Percentiles rank a stretch among this genome's conserved stretches.
These are phyloP conservation scores for Plasmodium vinckei DNA, from an alignment of 169 alveolate genomes.

Conservation along the genomic window DNA sequence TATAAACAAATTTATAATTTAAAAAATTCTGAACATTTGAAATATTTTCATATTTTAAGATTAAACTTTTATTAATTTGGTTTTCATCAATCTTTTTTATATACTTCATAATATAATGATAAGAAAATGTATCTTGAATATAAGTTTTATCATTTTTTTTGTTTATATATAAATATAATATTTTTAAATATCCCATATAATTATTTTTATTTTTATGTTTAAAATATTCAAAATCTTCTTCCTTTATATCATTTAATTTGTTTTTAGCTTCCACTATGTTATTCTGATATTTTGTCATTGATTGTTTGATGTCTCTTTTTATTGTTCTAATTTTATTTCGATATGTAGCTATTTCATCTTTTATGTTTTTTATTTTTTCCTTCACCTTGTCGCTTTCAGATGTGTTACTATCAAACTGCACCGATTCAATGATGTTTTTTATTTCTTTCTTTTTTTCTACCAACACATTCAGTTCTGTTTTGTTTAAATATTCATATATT, in stretches of 20 bases:
- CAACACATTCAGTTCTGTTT: neutral
- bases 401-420: neutral
- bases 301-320: neutral
- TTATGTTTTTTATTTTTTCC: neutral
- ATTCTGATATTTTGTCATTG: neutral
- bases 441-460: constrained; percentile 3
- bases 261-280: constrained; percentile 14
- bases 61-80: constrained; percentile 11
- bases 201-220: constrained; percentile 19
- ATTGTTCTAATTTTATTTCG: neutral
- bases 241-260: constrained; percentile 21
- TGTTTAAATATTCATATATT: neutral
- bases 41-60: constrained; percentile 53
- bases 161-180: constrained; percentile 34
- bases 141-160: constrained; percentile 14
- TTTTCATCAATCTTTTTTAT: constrained; percentile 8
- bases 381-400: neutral
- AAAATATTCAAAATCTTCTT: constrained; percentile 31
- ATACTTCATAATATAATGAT: neutral
- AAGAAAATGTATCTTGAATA: constrained; percentile 22
- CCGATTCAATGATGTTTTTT: neutral
- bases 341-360: neutral
- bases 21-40: constrained; percentile 44
- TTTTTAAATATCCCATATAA: constrained; percentile 49
- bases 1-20: constrained; percentile 14